Evolutionary conservation across 352 stramenopile species (phyloP), one percentile per base, ranked within the genome.

Genomic region (Pythium pectinolyticum): DNA sequence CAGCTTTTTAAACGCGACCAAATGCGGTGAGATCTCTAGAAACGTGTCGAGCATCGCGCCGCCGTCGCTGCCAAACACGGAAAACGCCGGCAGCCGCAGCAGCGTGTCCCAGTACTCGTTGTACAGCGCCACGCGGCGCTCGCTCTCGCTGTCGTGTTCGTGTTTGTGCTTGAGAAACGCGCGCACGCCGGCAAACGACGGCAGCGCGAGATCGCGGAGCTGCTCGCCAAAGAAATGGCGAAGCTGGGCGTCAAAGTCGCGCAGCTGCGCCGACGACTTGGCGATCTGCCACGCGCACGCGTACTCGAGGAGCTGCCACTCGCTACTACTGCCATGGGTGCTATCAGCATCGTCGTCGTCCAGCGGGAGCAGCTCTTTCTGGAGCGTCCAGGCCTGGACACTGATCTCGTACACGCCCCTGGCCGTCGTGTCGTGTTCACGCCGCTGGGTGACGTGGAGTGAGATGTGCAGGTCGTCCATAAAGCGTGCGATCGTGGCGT

Each of bases 291-390:
- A 90, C 17, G 69, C 52, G 14, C 73, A 85, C 12, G 82, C 70
- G 67, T 92, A 90, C 61, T 92, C 78, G 60, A 86, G 63, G 50
- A 90, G 62, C 48, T 89, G 70, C 82, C 82, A 90, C 28, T 61
- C 31, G 20, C n/a, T n/a, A n/a, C n/a, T n/a, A n/a, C n/a, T n/a
- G n/a, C n/a, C n/a, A n/a, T n/a, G n/a, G n/a, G n/a, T n/a, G n/a
- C n/a, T n/a, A n/a, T 49, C 31, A 2, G 60, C n/a, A 59, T 25
- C 30, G 22, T 71, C 52, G 35, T 66, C 46, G 32, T 64, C 61
- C 14, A 37, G 58, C 4, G 61, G 52, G 10, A 76, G 69, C 27
- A 84, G 72, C 58, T 92, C 82, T 9, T 79, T 73, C 43, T 80
- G 66, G 28, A 92, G 69, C 54, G 81, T 82, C 82, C 82, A 92